phyloP scores from a whole-genome alignment of 805 yeast genomes.

The Komagataella kurtzmanii region DNA sequence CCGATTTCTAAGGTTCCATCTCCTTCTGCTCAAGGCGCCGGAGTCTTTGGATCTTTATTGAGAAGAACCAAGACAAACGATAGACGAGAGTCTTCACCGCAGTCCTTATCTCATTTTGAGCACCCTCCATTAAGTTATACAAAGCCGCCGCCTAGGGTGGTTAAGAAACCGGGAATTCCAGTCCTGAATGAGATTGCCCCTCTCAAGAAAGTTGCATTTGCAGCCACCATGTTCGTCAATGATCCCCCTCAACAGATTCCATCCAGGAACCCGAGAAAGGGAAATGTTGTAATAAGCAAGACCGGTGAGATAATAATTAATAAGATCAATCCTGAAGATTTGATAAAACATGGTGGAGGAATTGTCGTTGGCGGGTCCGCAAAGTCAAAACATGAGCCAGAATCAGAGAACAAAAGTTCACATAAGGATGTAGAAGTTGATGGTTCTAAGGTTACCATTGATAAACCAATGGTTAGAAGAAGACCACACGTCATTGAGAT shows the following conservation, averaged over 20 bases:
- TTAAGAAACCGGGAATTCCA: constrained; percentile 15
- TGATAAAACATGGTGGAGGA: constrained; percentile 37
- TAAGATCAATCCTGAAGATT: constrained; percentile 17
- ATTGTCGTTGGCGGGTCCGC: constrained; percentile 75
- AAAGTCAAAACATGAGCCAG: constrained; percentile 27
- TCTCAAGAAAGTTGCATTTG: constrained; percentile 62
- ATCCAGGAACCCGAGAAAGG: constrained; percentile 66
- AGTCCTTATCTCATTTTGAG: background rate
- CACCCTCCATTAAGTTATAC: constrained; percentile 6
- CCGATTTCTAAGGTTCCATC: background rate
- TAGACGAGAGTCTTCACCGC: constrained; percentile 5
- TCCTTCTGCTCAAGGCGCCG: constrained; percentile 2
- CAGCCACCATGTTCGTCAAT: constrained; percentile 51
- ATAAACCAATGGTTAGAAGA: constrained; percentile 47
- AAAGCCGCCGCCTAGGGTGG: constrained; percentile 16
- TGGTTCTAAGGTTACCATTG: constrained; percentile 32
- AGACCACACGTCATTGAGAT: constrained; percentile 11
- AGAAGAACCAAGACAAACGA: constrained; percentile 14
- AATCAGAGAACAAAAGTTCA: background rate
- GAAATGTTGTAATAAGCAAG: constrained; percentile 40
- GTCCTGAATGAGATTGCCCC: constrained; percentile 14
- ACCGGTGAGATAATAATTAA: constrained; percentile 21
- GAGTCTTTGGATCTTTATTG: constrained; percentile 17
- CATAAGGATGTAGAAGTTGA: constrained; percentile 11
- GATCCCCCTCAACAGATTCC: constrained; percentile 97